Evolutionary conservation across 257 asterid species (phyloP).

Genomic region (Salvia hispanica): DNA sequence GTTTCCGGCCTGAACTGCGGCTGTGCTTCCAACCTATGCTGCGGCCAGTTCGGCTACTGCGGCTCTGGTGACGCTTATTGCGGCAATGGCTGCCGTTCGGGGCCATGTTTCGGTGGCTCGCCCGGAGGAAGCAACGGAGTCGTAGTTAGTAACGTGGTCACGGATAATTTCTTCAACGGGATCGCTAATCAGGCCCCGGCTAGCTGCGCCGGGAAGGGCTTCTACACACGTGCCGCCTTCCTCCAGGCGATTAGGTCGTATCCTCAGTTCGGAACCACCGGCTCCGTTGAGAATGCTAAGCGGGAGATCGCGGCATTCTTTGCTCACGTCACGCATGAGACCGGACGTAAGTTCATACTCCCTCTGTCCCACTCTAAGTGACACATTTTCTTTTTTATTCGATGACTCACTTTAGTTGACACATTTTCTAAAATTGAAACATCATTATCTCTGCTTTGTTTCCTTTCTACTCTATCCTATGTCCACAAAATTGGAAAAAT

Average conservation of each 20-base stretch:
- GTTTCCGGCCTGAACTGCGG: too few relatives aligned
- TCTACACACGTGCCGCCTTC: conserved; percentile 40
- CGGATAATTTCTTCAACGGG: conserved; percentile 38
- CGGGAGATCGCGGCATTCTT: conserved; percentile 63
- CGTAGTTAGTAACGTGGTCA: conserved; percentile 28
- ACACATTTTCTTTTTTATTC: too few relatives aligned
- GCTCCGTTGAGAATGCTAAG: conserved; percentile 41
- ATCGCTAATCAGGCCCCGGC: conserved; percentile 40
- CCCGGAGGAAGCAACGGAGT: conserved; percentile 1
- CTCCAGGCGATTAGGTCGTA: conserved; percentile 36
- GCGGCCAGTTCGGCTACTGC: conserved; percentile 24
- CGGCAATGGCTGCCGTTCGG: conserved; percentile 40
- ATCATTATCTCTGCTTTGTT: too few relatives aligned
- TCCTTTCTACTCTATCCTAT: too few relatives aligned
- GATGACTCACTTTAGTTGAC: too few relatives aligned
- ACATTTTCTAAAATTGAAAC: too few relatives aligned
- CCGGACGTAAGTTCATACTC: conserved; percentile 60
- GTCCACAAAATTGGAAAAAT: too few relatives aligned
- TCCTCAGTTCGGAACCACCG: conserved; percentile 37
- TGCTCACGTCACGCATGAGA: conserved; percentile 59
- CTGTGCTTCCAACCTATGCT: too few relatives aligned
- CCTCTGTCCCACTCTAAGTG: too few relatives aligned
- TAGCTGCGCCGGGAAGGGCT: conserved; percentile 48
- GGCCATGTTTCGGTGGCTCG: too few relatives aligned
- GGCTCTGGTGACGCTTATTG: conserved; percentile 43